Conservation (phyloP, 2,329 filamentous ascomycete species). For the Diaporthe vexans region DNA sequence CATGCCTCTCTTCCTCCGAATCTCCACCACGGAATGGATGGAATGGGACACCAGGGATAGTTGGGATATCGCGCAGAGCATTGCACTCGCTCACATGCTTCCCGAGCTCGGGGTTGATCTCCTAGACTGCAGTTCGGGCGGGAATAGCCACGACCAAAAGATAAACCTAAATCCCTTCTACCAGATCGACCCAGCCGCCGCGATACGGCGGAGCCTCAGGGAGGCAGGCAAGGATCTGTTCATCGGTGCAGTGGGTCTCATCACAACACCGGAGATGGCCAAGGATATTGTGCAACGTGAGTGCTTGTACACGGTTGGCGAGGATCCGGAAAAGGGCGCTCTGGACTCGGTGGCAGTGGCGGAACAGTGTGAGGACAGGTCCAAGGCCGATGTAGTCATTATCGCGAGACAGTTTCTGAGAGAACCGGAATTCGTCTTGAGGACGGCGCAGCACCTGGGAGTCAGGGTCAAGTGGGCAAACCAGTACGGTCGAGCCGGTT, state of each 20-base stretch:
- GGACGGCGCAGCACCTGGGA: conserved; percentile 78
- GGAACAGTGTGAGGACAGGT: conserved; percentile 55
- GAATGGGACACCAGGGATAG: conserved; percentile 60
- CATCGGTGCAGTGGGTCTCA: conserved; percentile 81
- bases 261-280: conserved; percentile 78
- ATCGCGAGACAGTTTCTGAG: conserved; percentile 84
- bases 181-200: conserved; percentile 80
- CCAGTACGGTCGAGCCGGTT: conserved; percentile 66
- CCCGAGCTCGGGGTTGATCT: conserved; percentile 83
- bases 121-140: conserved; percentile 85
- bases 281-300: conserved; percentile 67
- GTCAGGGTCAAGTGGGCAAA: conserved; percentile 80
- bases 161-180: conserved; percentile 75
- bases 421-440: conserved; percentile 83
- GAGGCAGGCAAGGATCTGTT: conserved; percentile 65
- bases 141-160: conserved; percentile 74
- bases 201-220: conserved; percentile 76
- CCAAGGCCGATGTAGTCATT: conserved; percentile 78
- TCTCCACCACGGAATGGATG: conserved; percentile 76
- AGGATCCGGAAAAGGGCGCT: conserved; percentile 52
- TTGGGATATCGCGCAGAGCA: conserved; percentile 80
- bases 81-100: conserved; percentile 77
- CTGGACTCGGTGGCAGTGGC: conserved; percentile 46
- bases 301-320: conserved; percentile 51
- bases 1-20: conserved; percentile 70